Evolutionary conservation across 139 green algal genomes (phyloP).

Genomic region (Volvox africanus): DNA sequence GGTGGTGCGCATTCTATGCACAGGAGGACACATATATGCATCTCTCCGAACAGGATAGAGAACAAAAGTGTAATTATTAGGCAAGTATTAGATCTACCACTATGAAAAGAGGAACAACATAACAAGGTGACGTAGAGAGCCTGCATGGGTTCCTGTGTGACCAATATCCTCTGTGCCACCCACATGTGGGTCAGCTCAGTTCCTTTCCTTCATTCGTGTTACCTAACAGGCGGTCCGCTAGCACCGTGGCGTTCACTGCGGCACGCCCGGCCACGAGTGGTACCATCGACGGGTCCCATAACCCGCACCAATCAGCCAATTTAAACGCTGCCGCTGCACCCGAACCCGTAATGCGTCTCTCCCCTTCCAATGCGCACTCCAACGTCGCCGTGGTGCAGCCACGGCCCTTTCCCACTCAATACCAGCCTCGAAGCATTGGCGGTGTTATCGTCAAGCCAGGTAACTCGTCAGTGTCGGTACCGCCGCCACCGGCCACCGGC

Average conservation of each 20-base stretch:
- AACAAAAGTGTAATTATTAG: no score
- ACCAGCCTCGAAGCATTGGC: slow-evolving; percentile 33
- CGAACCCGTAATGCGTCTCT: neutral
- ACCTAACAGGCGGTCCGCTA: neutral
- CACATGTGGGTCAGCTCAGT: no score
- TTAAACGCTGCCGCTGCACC: neutral
- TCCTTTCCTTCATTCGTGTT: neutral
- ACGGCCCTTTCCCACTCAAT: slow-evolving; percentile 21
- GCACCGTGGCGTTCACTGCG: slow-evolving; percentile 1
- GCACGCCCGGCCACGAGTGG: neutral
- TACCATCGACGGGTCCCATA: neutral
- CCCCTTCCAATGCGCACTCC: no score
- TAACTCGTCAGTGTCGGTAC: neutral
- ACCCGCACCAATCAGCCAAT: neutral
- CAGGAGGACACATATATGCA: no score
- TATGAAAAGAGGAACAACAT: no score
- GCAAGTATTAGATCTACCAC: no score
- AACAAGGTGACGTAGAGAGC: no score
- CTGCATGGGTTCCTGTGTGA: no score
- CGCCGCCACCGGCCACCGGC: no score
- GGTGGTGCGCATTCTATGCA: no score
- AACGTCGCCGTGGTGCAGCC: neutral
- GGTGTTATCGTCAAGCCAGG: neutral
- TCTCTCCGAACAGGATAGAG: no score
- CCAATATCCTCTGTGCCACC: no score